phyloP scores from a whole-genome alignment of 1,284 basidiomycete species.

The Moesziomyces globuligerus region DNA sequence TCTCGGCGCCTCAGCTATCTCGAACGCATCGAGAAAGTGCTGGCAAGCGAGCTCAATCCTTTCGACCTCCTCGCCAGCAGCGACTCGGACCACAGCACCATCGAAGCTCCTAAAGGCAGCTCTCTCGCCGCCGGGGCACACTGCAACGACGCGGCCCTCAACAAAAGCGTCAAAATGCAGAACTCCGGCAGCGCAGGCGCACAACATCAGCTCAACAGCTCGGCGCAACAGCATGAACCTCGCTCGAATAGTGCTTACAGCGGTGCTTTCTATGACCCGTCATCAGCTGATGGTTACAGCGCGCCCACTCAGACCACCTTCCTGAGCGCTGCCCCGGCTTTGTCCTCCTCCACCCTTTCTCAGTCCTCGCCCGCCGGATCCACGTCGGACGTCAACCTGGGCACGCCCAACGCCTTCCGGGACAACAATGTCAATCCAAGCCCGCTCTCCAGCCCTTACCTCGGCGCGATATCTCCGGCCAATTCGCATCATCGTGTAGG shows the following conservation, averaged over 20 bases:
- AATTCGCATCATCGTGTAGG: conserved; percentile 19
- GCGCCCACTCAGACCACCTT: conserved; percentile 30
- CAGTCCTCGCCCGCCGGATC: conserved; percentile 13
- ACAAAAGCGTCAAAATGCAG: conserved; percentile 27
- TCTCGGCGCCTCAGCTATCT: conserved; percentile 25
- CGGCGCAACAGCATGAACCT: conserved; percentile 4
- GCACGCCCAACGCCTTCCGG: conserved; percentile 22
- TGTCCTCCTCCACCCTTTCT: conserved; percentile 3
- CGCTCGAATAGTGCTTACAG: conserved; percentile 4
- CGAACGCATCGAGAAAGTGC: conserved; percentile 34
- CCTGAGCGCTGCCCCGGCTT: conserved; percentile 19
- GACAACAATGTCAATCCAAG: conserved; percentile 30
- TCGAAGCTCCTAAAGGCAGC: conserved; percentile 4
- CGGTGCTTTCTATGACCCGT: conserved; percentile 43
- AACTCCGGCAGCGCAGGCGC: conserved; percentile 3
- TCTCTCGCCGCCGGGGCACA: conserved; percentile 8
- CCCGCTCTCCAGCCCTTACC: conserved; percentile 35
- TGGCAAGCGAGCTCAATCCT: conserved; percentile 32
- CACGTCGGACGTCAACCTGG: conserved; percentile 7
- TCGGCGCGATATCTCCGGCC: conserved; percentile 20
- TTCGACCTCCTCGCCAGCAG: conserved; percentile 32
- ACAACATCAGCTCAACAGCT: conserved; percentile 1
- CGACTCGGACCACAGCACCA: conserved; percentile 4
- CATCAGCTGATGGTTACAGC: conserved; percentile 47
- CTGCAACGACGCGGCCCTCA: conserved; percentile 7